phyloP scores from a whole-genome alignment of 2,329 filamentous ascomycete genomes.

The Penicillium sp. region DNA sequence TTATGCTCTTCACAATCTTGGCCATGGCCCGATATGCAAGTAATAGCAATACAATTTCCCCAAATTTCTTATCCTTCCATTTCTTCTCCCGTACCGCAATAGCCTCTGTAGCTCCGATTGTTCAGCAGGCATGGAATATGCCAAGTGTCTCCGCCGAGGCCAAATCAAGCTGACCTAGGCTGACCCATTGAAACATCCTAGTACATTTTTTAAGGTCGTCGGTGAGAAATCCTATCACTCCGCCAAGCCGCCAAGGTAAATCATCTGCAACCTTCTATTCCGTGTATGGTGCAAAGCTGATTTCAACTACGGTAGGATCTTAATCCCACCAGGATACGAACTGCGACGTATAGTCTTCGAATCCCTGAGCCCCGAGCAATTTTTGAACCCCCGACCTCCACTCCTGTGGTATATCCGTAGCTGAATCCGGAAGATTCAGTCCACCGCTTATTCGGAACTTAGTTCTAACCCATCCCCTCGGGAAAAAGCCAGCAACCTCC shows the following conservation, averaged over 20 bases:
- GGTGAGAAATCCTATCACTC: conserved; percentile 3
- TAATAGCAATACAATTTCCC: conserved; percentile 14
- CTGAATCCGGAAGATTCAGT: not conserved
- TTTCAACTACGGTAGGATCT: too few species aligned
- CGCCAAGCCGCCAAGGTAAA: conserved; percentile 19
- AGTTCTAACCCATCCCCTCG: conserved; percentile 3
- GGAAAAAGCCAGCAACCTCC: conserved; percentile 4
- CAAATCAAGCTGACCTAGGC: not conserved
- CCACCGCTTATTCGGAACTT: conserved; percentile 1
- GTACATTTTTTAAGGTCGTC: not conserved
- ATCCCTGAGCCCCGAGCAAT: too few species aligned
- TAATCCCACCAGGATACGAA: too few species aligned
- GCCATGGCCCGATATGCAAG: conserved; percentile 10
- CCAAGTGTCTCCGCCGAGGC: not conserved
- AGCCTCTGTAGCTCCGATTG: not conserved
- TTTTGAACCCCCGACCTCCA: too few species aligned
- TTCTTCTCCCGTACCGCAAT: not conserved
- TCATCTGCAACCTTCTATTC: conserved; percentile 7
- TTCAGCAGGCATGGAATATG: not conserved
- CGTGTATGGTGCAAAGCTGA: too few species aligned
- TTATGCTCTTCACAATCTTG: conserved; percentile 8
- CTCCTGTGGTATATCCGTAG: too few species aligned
- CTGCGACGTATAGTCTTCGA: too few species aligned
- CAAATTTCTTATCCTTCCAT: not conserved
- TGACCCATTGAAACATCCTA: not conserved